These are phyloP conservation scores for Bruguiera parviflora DNA, from an alignment of 345 rosid genomes.

Conservation along the genomic window DNA sequence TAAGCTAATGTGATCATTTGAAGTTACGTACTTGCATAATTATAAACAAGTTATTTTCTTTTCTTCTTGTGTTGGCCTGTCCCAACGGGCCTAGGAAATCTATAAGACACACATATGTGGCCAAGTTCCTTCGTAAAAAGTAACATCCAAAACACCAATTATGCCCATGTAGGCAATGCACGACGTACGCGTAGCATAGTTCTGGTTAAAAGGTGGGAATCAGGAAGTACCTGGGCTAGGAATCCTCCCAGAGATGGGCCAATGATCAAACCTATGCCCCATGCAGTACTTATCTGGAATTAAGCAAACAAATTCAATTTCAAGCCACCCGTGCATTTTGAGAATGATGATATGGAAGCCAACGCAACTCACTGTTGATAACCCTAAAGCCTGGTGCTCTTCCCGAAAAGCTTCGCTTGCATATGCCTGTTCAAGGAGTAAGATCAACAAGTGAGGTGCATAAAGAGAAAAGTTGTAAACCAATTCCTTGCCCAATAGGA, in stretches of 20 bases:
- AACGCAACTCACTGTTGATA: slow-evolving; percentile 64
- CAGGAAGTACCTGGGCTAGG: slow-evolving; percentile 71
- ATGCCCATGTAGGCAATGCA: too few relatives aligned
- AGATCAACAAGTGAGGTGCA: neutral
- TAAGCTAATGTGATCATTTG: too few relatives aligned
- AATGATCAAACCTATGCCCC: slow-evolving; percentile 94
- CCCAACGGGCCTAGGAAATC: too few relatives aligned
- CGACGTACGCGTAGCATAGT: too few relatives aligned
- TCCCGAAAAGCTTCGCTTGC: slow-evolving; percentile 67
- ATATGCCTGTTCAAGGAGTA: slow-evolving; percentile 58
- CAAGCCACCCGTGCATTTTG: neutral
- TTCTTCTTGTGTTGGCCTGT: too few relatives aligned
- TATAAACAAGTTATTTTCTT: too few relatives aligned
- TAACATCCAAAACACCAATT: too few relatives aligned
- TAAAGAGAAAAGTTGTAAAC: too few relatives aligned
- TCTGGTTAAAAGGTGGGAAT: neutral
- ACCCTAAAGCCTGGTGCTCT: slow-evolving; percentile 76
- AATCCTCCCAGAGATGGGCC: slow-evolving; percentile 97
- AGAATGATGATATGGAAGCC: neutral
- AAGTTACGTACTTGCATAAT: too few relatives aligned
- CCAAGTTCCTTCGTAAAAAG: too few relatives aligned
- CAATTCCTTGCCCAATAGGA: too few relatives aligned
- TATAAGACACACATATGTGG: too few relatives aligned
- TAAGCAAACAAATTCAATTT: neutral
- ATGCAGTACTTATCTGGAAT: slow-evolving; percentile 81